phyloP scores from a whole-genome alignment of 768 basidiomycete species.

The Trametopsis cervina region DNA sequence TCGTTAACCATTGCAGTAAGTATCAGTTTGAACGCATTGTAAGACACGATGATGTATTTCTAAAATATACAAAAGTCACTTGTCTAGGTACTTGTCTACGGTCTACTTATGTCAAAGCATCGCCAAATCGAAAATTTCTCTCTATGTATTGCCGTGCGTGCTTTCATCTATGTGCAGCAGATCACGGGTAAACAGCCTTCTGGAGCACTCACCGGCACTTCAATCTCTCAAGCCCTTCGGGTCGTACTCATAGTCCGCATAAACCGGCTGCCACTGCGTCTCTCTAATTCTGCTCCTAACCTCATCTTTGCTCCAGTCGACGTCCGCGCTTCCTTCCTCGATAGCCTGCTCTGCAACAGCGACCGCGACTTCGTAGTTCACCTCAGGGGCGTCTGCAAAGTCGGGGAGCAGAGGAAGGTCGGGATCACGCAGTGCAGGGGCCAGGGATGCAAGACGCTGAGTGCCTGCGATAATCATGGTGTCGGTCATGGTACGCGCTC shows the following conservation, averaged over 20 bases:
- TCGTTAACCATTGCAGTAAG: too few species aligned
- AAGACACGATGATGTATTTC: too few species aligned
- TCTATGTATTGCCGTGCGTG: too few species aligned
- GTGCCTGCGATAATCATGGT: constrained; percentile 84
- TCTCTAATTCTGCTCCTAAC: constrained; percentile 43
- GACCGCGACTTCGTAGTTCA: constrained; percentile 73
- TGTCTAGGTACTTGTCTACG: too few species aligned
- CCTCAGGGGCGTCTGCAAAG: constrained; percentile 61
- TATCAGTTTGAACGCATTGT: too few species aligned
- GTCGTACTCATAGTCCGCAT: constrained; percentile 60
- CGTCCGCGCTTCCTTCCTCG: constrained; percentile 57
- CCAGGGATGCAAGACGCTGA: constrained; percentile 64
- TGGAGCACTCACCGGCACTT: too few species aligned
- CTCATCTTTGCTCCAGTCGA: constrained; percentile 41
- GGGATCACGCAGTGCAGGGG: constrained; percentile 66
- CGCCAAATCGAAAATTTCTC: too few species aligned
- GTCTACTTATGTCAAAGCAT: too few species aligned
- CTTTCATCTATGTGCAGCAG: too few species aligned
- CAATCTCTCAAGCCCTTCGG: constrained; percentile 31
- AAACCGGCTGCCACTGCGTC: constrained; percentile 59
- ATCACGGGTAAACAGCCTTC: too few species aligned
- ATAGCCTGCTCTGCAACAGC: constrained; percentile 80
- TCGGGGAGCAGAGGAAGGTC: constrained; percentile 73
- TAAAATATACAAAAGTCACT: too few species aligned
- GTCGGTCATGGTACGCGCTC: constrained; percentile 62